Evolutionary conservation across 192 early-diverging fungal genomes (phyloP).

Genomic region (Dissophora ornata): DNA sequence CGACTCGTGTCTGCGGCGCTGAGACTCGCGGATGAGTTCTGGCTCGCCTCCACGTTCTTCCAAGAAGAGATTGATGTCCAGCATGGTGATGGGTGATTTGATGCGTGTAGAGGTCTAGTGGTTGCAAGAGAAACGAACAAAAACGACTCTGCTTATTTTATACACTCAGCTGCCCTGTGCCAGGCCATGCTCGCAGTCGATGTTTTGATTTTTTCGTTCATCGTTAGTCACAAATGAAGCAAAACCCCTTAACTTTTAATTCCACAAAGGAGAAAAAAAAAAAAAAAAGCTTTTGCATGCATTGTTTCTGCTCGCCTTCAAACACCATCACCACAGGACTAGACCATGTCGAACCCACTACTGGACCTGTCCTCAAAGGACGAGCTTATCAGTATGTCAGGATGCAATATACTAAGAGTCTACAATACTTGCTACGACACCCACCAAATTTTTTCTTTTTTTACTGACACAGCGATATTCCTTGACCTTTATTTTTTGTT

Average conservation of each 20-base stretch:
- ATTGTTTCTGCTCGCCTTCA: constrained; percentile 5
- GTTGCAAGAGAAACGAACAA: neutral
- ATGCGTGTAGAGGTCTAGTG: constrained; percentile 1
- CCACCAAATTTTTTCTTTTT: no score
- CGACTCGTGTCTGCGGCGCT: constrained; percentile 86
- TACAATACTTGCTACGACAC: no score
- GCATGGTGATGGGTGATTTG: constrained; percentile 61
- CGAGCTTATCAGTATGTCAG: constrained; percentile 41
- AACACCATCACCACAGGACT: no score
- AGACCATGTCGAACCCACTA: constrained; percentile 36
- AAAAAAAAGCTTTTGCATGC: constrained; percentile 1
- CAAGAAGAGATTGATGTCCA: constrained; percentile 94
- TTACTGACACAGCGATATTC: no score
- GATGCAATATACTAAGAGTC: neutral
- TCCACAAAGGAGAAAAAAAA: neutral
- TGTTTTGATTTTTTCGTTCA: no score
- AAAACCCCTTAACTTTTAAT: neutral
- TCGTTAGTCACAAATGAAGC: constrained; percentile 8
- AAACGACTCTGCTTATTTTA: no score
- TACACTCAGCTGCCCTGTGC: no score
- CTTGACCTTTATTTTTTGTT: neutral
- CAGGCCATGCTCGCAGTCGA: no score
- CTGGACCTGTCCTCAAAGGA: constrained; percentile 46
- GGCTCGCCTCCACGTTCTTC: constrained; percentile 94
- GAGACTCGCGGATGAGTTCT: constrained; percentile 92